Base-by-base conservation (phyloP, 352 stramenopile genomes). In the Pythium phragmiticola region DNA sequence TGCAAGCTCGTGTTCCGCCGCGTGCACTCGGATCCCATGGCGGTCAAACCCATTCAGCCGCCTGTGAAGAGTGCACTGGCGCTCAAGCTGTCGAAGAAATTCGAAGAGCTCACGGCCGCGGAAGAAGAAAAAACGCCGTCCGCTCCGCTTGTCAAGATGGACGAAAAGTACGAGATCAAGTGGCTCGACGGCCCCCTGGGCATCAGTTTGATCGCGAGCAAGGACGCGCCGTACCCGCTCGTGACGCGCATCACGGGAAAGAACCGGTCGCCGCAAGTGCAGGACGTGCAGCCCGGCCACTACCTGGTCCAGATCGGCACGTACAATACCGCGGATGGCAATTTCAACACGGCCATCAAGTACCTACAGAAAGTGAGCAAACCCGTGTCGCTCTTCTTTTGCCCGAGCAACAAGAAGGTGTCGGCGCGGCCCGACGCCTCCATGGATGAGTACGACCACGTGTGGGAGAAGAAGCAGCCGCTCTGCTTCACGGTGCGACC, bases 301-400 rank as follows among this genome's bases (percentile, higher is more conserved):
- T 95, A 93, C 46, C 80, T 95, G 9, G 84, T 95, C 47, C 86
- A 92, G 64, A 95, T 95, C 42, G 87, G 87, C 19, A 82, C 64
- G 30, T 95, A 95, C 66, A 90, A 84, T 66, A 95, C 87, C 0
- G 74, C 82, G 5, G 84, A 89, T 41, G 87, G 87, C 34, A 94
- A 93, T 48, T 95, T 95, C 62, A 95, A 95, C 66, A 89, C 84
- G 6, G 87, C 87, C 19, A 95, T 95, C 68, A 95, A 95, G 73
- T 93, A 92, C 33, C 60, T 95, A 55, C 87, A 95, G 65, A 92
- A 94, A 57, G 83, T 95, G 11, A 83, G 76, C 64, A 95, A 95
- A 58, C 87, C 87, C 0, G 87, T 93, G 28, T 90, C 83, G 23
- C 67, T 95, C 7, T 94, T 77, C 66, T 95, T 95, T 49, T 93